phyloP scores from a whole-genome alignment of 2,329 filamentous ascomycete species.

The Aspergillus persii region DNA sequence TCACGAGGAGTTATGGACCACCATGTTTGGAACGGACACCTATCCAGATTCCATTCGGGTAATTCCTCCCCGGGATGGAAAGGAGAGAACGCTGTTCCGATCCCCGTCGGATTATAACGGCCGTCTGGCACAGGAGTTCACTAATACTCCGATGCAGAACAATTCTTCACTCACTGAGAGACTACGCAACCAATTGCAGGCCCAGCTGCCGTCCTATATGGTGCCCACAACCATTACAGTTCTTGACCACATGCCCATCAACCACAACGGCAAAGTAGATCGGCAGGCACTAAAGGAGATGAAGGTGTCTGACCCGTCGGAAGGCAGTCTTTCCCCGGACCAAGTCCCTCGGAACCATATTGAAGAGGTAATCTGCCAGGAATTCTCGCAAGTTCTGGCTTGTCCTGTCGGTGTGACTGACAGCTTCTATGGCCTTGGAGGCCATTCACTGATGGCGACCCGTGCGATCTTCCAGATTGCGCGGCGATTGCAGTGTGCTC shows the following conservation, averaged over 20 bases:
- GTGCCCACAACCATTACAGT: constrained; percentile 1
- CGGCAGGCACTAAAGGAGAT: constrained; percentile 1
- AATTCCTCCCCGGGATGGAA: not conserved
- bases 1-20: not conserved
- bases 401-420: not conserved
- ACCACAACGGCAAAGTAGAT: constrained; percentile 8
- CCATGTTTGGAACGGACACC: not conserved
- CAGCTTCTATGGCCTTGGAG: constrained; percentile 6
- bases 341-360: not conserved
- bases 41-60: not conserved
- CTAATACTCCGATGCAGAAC: not conserved
- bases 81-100: constrained; percentile 1
- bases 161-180: not conserved
- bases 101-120: constrained; percentile 1
- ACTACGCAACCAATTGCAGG: not conserved
- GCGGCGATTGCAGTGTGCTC: not conserved
- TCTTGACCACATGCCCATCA: constrained; percentile 7
- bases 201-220: constrained; percentile 7
- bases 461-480: constrained; percentile 2
- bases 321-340: not conserved
- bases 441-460: constrained; percentile 8
- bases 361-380: not conserved
- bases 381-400: constrained; percentile 1
- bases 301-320: not conserved
- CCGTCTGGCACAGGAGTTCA: not conserved